Percentiles rank a stretch among this genome's conserved stretches.
Evolutionary conservation across 2,329 filamentous ascomycete species (phyloP).

Genomic region (Aspergillus nomiae): DNA sequence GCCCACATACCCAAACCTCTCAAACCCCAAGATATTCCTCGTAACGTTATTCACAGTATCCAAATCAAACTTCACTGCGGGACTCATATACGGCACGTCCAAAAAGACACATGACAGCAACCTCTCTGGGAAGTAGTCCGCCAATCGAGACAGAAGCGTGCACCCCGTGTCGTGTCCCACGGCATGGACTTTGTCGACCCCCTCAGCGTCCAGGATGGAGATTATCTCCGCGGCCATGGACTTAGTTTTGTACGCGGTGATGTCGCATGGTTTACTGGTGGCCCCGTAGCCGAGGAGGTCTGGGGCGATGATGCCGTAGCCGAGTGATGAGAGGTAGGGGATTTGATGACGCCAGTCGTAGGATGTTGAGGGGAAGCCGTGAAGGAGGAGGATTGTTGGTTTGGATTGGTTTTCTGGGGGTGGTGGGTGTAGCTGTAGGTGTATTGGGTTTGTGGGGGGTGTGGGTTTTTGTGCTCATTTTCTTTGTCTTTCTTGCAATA

Average conservation of each 20-base stretch:
- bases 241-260: slow-evolving; percentile 32
- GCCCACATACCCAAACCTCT: slow-evolving; percentile 27
- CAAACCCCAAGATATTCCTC: slow-evolving; percentile 21
- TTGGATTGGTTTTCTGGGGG: not conserved
- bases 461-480: slow-evolving; percentile 12
- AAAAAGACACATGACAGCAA: slow-evolving; percentile 24
- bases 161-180: slow-evolving; percentile 31
- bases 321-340: slow-evolving; percentile 32
- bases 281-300: slow-evolving; percentile 47
- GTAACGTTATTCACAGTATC: slow-evolving; percentile 22
- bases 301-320: slow-evolving; percentile 47
- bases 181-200: slow-evolving; percentile 20
- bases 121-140: slow-evolving; percentile 23
- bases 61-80: slow-evolving; percentile 24
- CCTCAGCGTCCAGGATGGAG: slow-evolving; percentile 35
- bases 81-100: slow-evolving; percentile 23
- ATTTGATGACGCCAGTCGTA: slow-evolving; percentile 49
- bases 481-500: not conserved
- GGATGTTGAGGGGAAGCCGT: slow-evolving; percentile 52
- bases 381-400: slow-evolving; percentile 50
- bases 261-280: slow-evolving; percentile 32
- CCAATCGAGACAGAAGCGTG: slow-evolving; percentile 28
- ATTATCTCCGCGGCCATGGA: slow-evolving; percentile 36
- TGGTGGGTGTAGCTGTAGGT: slow-evolving; percentile 35
- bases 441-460: slow-evolving; percentile 18